These are phyloP conservation scores for Zymoseptoria ardabiliae DNA, from an alignment of 2,329 filamentous ascomycete species.

Conservation along the genomic window DNA sequence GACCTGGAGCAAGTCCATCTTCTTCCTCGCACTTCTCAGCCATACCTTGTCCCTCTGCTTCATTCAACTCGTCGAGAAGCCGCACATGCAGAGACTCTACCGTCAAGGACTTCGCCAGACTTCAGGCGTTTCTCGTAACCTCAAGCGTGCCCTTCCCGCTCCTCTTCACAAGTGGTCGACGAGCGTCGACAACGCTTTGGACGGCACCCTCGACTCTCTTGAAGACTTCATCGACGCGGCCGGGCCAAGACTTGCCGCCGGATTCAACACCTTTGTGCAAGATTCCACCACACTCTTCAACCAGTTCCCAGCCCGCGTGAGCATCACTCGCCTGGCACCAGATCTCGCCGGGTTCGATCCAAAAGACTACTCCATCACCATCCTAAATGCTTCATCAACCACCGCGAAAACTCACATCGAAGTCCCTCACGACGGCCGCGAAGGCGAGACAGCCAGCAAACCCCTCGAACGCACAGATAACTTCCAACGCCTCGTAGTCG, in stretches of 20 bases:
- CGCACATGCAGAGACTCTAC: constrained; percentile 98
- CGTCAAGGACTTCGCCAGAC: constrained; percentile 74
- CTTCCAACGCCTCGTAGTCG: constrained; percentile 68
- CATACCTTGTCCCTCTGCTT: constrained; percentile 81
- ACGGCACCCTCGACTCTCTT: constrained; percentile 79
- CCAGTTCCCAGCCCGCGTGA: constrained; percentile 78
- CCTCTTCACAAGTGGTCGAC: constrained; percentile 78
- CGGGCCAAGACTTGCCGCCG: constrained; percentile 75
- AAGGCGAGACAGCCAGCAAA: constrained; percentile 61
- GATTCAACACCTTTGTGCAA: constrained; percentile 77
- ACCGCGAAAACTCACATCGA: constrained; percentile 52
- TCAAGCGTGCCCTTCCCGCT: constrained; percentile 77
- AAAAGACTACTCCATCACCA: constrained; percentile 68
- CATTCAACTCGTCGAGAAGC: constrained; percentile 87
- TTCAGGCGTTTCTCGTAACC: constrained; percentile 84
- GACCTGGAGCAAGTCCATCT: constrained; percentile 80
- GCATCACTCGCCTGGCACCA: constrained; percentile 68
- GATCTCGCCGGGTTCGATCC: constrained; percentile 74
- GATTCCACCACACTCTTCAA: constrained; percentile 86
- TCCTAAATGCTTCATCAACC: constrained; percentile 33
- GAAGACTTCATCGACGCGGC: constrained; percentile 85
- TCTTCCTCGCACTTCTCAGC: constrained; percentile 75
- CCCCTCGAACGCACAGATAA: constrained; percentile 54
- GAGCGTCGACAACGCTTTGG: constrained; percentile 78
- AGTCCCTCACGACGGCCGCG: constrained; percentile 58